These are phyloP conservation scores for Suhomyces terraborum DNA, from an alignment of 1,139 yeast species.

Conservation along the genomic window DNA sequence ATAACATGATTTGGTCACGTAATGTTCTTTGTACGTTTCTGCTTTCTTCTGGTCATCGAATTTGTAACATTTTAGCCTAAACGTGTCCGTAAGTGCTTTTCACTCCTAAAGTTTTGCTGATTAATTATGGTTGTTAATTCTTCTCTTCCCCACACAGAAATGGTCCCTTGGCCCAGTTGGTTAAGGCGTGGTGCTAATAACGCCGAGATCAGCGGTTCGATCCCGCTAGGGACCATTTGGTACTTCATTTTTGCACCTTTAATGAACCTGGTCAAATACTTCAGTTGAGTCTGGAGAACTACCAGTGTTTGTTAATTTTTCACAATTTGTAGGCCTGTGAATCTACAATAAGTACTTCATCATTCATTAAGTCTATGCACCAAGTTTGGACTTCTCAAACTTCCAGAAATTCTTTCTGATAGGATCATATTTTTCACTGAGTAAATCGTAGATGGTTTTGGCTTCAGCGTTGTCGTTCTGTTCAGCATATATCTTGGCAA, in stretches of 20 bases:
- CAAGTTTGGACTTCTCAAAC: constrained; percentile 23
- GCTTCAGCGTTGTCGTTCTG: constrained; percentile 37
- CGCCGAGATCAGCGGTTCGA: constrained; percentile 36
- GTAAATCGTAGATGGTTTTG: constrained; percentile 44
- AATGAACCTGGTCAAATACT: no score
- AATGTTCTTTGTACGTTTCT: no score
- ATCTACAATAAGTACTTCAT: neutral
- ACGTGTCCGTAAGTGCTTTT: no score
- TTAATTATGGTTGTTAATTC: neutral
- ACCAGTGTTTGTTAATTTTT: neutral
- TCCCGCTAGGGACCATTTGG: constrained; percentile 29
- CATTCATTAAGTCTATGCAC: constrained; percentile 1
- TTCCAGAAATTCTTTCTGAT: constrained; percentile 72
- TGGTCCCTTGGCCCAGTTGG: constrained; percentile 23
- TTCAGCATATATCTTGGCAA: constrained; percentile 51
- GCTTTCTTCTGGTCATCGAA: no score
- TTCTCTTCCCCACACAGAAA: neutral
- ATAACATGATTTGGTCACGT: no score
- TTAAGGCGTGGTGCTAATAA: constrained; percentile 33
- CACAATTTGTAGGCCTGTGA: neutral
- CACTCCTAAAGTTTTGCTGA: neutral
- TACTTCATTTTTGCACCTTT: neutral
- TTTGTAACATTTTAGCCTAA: no score
- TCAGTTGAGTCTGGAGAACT: no score
- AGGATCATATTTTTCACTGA: constrained; percentile 61